These are phyloP conservation scores for Plasmodium vinckei DNA, from an alignment of 169 alveolate genomes.

Conservation along the genomic window DNA sequence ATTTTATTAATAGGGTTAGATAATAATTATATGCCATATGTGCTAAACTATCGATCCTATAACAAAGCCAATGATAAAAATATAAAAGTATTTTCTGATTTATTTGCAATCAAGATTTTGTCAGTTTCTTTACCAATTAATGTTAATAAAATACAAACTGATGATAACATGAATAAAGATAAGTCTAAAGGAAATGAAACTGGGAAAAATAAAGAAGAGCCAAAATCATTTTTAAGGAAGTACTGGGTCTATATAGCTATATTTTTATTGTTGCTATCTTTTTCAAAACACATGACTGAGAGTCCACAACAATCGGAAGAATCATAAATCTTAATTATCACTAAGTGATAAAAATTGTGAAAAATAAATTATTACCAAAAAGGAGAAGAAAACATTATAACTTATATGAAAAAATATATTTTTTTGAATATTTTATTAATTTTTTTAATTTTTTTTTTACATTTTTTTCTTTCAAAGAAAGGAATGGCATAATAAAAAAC, in stretches of 20 bases:
- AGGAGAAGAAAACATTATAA: background rate
- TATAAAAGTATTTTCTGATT: conserved; percentile 16
- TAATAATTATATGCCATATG: conserved; percentile 50
- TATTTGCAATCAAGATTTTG: conserved; percentile 12
- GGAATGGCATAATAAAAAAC: no score
- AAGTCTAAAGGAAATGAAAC: conserved; percentile 14
- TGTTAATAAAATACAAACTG: conserved; percentile 24
- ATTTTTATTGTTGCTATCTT: conserved; percentile 37
- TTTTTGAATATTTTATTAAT: background rate
- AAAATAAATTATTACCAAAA: background rate
- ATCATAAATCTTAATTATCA: background rate
- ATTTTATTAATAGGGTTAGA: conserved; percentile 34
- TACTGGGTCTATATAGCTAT: conserved; percentile 52
- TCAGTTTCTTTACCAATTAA: conserved; percentile 36
- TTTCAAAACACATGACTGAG: conserved; percentile 48
- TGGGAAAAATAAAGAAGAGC: conserved; percentile 12
- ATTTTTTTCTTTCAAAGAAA: background rate
- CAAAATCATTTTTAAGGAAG: conserved; percentile 58
- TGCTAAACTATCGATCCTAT: conserved; percentile 23
- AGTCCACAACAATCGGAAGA: conserved; percentile 1
- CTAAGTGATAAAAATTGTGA: background rate
- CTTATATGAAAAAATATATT: background rate
- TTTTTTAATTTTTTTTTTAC: background rate
- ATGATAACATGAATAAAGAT: conserved; percentile 9
- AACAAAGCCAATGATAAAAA: conserved; percentile 22